Evolutionary conservation across 78 protist genomes (phyloP), one percentile per base, ranked within the genome.

Genomic region (Dictyostelium firmibasis): DNA sequence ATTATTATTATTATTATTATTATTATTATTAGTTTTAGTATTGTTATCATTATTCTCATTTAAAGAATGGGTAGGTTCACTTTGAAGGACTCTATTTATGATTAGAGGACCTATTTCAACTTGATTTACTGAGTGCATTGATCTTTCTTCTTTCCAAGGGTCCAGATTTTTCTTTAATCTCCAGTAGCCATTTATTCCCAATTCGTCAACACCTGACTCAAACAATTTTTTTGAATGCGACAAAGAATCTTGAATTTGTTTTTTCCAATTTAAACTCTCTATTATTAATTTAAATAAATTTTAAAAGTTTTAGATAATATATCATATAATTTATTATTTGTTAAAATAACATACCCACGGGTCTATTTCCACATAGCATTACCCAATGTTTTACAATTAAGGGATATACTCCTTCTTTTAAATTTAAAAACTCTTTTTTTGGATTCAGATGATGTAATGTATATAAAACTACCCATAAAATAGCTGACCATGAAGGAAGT

Each of bases 101-200:
- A 47, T 14, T 6, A 67, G 18, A 20, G 75, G 75, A 2, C 75
- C 75, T 14, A 2, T 18, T 18, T 75, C 20, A 20, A 36, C 14
- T 75, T 31, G 81, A 5, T 75, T 75, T 1, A 75, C 81, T 27
- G 31, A 33, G 7, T 75, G 81, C 81, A 75, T 75, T 2, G 81
- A 75, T 23, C 29, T 75, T 75, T 75, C 81, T 75, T 36, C 47
- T 29, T 75, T 75, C 81, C 81, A 75, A 29, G 81, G 81, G 4
- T 75, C 36, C 0, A 75, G 4, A 20, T 75, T 33, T 36, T 75
- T 75, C 29, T 81, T 81, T 29, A 81, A 13, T 50, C 70, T 53
- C 85, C 85, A 81, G 29, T 47, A 81, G 14, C 85, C 85, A 53
- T 81, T 81, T 53, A 47, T 62, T 29, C 47, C 47, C 14, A 35